Evolutionary conservation across 1,284 basidiomycete genomes (phyloP).

Genomic region (Irpex rosettiformis): DNA sequence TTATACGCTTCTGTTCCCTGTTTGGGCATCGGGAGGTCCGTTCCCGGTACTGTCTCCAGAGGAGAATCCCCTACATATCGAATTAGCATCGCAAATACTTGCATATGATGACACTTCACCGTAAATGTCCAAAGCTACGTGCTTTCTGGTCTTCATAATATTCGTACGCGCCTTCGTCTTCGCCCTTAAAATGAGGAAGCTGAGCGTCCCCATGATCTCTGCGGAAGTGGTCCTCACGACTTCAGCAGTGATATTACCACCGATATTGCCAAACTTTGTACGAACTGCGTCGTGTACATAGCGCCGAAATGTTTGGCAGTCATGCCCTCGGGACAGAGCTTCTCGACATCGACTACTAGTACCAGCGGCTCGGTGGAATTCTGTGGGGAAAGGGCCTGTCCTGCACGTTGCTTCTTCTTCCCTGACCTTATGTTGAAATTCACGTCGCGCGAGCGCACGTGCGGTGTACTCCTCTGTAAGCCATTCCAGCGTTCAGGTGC

Average conservation of each 20-base stretch:
- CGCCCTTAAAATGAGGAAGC: conserved; percentile 27
- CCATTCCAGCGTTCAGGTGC: conserved; percentile 31
- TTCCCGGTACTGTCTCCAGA: conserved; percentile 10
- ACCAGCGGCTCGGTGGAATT: conserved; percentile 10
- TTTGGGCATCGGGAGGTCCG: conserved; percentile 10
- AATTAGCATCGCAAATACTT: neutral
- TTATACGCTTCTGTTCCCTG: neutral
- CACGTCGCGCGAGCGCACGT: conserved; percentile 13
- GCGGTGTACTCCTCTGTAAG: conserved; percentile 23
- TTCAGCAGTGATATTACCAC: conserved; percentile 13
- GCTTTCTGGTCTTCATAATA: conserved; percentile 26
- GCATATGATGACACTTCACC: conserved; percentile 18
- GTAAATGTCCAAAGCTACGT: conserved; percentile 18
- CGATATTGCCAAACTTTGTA: conserved; percentile 21
- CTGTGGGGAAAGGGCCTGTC: conserved; percentile 11
- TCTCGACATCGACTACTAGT: conserved; percentile 22
- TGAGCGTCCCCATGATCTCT: conserved; percentile 24
- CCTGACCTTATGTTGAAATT: conserved; percentile 5
- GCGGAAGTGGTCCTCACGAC: conserved; percentile 19
- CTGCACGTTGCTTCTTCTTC: conserved; percentile 15
- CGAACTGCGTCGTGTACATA: conserved; percentile 28
- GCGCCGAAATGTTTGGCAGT: conserved; percentile 26
- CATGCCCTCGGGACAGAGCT: conserved; percentile 26
- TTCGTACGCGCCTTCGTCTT: conserved; percentile 24
- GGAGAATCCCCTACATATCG: conserved; percentile 9